Conservation (phyloP, 1,139 yeast genomes). For the Lodderomyces jiufengensis region DNA sequence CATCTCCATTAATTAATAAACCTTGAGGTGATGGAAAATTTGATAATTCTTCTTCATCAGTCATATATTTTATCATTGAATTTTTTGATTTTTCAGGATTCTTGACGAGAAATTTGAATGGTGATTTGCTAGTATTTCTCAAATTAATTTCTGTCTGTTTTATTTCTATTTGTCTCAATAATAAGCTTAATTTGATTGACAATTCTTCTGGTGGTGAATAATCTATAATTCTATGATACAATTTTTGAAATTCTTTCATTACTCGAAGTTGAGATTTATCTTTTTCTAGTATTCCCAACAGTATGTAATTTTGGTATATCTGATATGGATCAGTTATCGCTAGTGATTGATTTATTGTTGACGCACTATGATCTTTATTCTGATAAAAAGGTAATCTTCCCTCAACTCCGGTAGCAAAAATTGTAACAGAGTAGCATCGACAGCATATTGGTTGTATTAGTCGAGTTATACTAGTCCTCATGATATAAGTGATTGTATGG, state of each 20-base stretch:
- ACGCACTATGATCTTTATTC: neutral
- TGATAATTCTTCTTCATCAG: slow-evolving; percentile 62
- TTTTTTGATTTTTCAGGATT: slow-evolving; percentile 29
- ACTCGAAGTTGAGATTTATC: slow-evolving; percentile 62
- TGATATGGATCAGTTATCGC: slow-evolving; percentile 63
- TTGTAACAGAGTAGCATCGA: too few relatives aligned
- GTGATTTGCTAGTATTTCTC: slow-evolving; percentile 12
- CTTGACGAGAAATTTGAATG: slow-evolving; percentile 14
- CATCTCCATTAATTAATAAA: slow-evolving; percentile 64
- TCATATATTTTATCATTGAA: slow-evolving; percentile 45
- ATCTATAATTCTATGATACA: slow-evolving; percentile 56
- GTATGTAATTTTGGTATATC: slow-evolving; percentile 53
- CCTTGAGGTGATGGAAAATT: slow-evolving; percentile 63
- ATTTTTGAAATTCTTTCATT: slow-evolving; percentile 61
- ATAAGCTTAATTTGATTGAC: slow-evolving; percentile 41
- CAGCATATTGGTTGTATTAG: slow-evolving; percentile 40
- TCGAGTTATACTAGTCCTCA: slow-evolving; percentile 28
- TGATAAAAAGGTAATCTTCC: slow-evolving; percentile 26
- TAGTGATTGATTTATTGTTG: slow-evolving; percentile 16
- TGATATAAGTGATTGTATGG: too few relatives aligned
- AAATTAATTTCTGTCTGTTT: slow-evolving; percentile 23
- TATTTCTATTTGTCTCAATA: slow-evolving; percentile 47
- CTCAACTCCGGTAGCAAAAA: slow-evolving; percentile 26
- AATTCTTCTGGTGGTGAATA: slow-evolving; percentile 57
- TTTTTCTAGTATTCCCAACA: slow-evolving; percentile 46